Evolutionary conservation across 352 stramenopile species (phyloP).

Genomic region (Saprolegnia parasitica): DNA sequence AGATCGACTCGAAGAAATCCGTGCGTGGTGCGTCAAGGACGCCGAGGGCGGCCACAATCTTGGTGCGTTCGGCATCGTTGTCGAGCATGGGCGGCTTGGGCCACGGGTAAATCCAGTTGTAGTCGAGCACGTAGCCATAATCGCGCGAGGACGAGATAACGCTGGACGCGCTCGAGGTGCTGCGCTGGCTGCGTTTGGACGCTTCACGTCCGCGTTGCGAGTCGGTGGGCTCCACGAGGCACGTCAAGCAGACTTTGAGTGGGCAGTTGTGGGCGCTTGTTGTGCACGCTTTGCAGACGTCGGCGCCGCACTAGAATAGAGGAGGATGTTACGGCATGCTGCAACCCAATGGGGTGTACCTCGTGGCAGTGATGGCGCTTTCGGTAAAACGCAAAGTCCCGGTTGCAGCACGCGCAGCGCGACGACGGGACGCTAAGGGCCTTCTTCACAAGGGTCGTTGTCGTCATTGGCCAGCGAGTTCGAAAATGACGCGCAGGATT

Average conservation of each 20-base stretch:
- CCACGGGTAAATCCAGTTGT: constrained; percentile 26
- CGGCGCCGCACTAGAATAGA: constrained; percentile 24
- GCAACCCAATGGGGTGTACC: not conserved
- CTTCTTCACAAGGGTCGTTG: not conserved
- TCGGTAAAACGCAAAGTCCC: not conserved
- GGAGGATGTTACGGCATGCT: too few species aligned
- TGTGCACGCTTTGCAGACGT: constrained; percentile 21
- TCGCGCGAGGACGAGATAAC: not conserved
- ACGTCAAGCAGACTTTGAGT: constrained; percentile 32
- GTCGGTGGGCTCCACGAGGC: not conserved
- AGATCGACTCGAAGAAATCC: constrained; percentile 26
- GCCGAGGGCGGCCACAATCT: constrained; percentile 12
- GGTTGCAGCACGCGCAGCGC: not conserved
- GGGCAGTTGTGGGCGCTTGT: constrained; percentile 42
- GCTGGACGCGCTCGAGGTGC: not conserved
- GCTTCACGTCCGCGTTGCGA: not conserved
- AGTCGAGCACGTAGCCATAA: constrained; percentile 22
- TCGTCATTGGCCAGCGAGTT: not conserved
- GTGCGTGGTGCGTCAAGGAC: constrained; percentile 21
- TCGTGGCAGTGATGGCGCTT: not conserved
- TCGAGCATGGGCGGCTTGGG: constrained; percentile 21
- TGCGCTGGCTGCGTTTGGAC: not conserved
- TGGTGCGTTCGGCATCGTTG: constrained; percentile 1
- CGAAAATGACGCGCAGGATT: not conserved
- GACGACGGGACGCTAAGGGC: not conserved